These are phyloP conservation scores for Coemansia sp. DNA, from an alignment of 192 early-diverging fungal genomes.

Conservation along the genomic window DNA sequence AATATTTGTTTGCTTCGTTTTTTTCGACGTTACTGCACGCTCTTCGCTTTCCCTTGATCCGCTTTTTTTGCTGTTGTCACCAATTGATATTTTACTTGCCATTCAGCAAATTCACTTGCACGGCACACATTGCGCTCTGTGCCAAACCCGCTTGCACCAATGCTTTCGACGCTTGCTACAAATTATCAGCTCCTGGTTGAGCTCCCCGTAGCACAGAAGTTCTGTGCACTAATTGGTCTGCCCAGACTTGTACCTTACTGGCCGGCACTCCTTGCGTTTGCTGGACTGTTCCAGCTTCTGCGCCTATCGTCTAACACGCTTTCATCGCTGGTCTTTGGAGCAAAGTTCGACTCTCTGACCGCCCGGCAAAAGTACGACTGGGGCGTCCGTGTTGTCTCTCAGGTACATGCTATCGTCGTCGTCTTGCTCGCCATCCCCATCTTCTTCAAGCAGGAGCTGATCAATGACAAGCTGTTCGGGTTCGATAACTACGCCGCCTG, in stretches of 20 bases:
- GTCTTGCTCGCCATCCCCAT: conserved; percentile 66
- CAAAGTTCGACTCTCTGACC: conserved; percentile 63
- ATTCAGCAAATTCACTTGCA: not conserved
- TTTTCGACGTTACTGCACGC: not conserved
- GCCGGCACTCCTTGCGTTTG: conserved; percentile 59
- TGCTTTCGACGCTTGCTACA: conserved; percentile 22
- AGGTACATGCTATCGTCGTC: conserved; percentile 71
- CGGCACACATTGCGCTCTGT: not conserved
- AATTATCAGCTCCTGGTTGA: conserved; percentile 45
- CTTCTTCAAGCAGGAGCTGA: conserved; percentile 65
- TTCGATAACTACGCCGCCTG: conserved; percentile 68
- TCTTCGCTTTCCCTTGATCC: not conserved
- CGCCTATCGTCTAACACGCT: conserved; percentile 63
- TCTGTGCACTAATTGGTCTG: conserved; percentile 61
- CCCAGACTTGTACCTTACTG: conserved; percentile 65
- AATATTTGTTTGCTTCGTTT: not conserved
- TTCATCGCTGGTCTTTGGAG: conserved; percentile 66
- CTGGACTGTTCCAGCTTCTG: conserved; percentile 59
- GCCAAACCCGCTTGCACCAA: conserved; percentile 9
- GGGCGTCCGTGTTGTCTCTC: conserved; percentile 81
- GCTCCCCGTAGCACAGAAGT: conserved; percentile 40
- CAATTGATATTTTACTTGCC: not conserved
- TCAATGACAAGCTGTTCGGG: conserved; percentile 68
- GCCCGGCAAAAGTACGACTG: conserved; percentile 66
- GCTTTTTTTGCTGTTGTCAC: not conserved